Conservation (phyloP, 495 filamentous ascomycete genomes). For the Lasiosphaeriaceae sp. region DNA sequence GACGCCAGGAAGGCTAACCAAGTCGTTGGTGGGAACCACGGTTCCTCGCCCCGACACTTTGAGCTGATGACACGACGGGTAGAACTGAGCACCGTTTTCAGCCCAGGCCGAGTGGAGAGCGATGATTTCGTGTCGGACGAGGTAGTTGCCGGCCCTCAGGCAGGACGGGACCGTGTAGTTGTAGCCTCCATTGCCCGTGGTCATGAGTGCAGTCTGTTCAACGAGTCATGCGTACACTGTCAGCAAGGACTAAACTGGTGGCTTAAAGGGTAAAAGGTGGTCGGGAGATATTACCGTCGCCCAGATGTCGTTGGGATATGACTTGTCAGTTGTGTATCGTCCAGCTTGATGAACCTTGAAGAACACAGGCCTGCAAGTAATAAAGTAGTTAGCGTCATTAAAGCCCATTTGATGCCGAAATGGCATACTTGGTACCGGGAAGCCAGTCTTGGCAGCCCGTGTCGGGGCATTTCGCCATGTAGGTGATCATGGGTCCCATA, state of each 20-base stretch:
- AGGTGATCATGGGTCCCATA: conserved; percentile 58
- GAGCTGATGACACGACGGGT: conserved; percentile 67
- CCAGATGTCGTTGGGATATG: conserved; percentile 31
- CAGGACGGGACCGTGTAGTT: conserved; percentile 58
- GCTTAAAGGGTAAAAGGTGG: no score
- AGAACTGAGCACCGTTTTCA: conserved; percentile 61
- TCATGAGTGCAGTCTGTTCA: conserved; percentile 41
- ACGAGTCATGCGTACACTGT: no score
- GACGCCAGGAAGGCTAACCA: conserved; percentile 39
- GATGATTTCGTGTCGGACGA: conserved; percentile 69
- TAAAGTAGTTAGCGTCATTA: no score
- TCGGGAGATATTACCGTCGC: conserved; percentile 12
- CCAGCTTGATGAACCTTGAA: conserved; percentile 62
- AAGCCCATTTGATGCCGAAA: neutral
- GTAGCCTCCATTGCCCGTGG: conserved; percentile 52
- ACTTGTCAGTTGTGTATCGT: conserved; percentile 40
- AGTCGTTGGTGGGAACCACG: conserved; percentile 35
- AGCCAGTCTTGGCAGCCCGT: conserved; percentile 13
- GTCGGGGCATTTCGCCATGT: conserved; percentile 37
- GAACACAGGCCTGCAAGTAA: conserved; percentile 35
- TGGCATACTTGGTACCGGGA: conserved; percentile 22
- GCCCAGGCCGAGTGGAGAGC: conserved; percentile 56
- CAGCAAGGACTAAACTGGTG: no score
- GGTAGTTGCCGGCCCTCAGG: conserved; percentile 58
- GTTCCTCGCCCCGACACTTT: conserved; percentile 56